Base-by-base conservation (phyloP, 495 filamentous ascomycete genomes). In the Lasiosphaeria hispida region DNA sequence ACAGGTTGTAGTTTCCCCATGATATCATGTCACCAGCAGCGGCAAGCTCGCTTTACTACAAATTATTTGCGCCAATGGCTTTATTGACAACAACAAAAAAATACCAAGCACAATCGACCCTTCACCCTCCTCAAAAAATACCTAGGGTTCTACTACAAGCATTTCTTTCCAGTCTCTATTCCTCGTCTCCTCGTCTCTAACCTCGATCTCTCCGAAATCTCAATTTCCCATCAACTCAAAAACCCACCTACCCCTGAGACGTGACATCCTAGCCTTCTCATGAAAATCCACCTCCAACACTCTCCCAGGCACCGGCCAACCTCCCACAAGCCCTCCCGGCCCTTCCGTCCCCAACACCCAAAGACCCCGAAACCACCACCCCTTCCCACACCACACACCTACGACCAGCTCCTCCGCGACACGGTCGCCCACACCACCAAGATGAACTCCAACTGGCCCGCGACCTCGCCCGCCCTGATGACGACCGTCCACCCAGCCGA, bases 241-340 rank as follows among this genome's bases (percentile, higher is more conserved):
- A 9, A 15, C 15, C 8, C 11, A 18, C 43, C 35, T 35, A 9
- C 44, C 33, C 33, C 10, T 4, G 23, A 30, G 23, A 2, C 23
- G 23, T 5, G 23, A 2, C 23, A 5, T 5, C 5, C 23, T 30
- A 30, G 0, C 43, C 18, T 19, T 4, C 17, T 14, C 17, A 60
- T 53, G 59, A 55, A 47, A 41, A 7, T 61, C 47, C 34, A 14
- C 4, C 52, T 56, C 7, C 47, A 41, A 15, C 36, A 34, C 41
- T 48, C 41, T 10, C n/a, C 13, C 33, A 35, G 18, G 34, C 52
- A 39, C 42, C 53, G 53, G 40, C 52, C 47, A 10, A 55, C 52
- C 35, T 13, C 45, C 0, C 53, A 55, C 35, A 44, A 52, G 11
- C 44, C 58, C n/a, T 60, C 58, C 8, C 47, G 52, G 17, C 59